Percentiles rank a stretch among this genome's conserved stretches.
These are phyloP conservation scores for Immersiella caudata DNA, from an alignment of 495 filamentous ascomycete species.

Conservation along the genomic window DNA sequence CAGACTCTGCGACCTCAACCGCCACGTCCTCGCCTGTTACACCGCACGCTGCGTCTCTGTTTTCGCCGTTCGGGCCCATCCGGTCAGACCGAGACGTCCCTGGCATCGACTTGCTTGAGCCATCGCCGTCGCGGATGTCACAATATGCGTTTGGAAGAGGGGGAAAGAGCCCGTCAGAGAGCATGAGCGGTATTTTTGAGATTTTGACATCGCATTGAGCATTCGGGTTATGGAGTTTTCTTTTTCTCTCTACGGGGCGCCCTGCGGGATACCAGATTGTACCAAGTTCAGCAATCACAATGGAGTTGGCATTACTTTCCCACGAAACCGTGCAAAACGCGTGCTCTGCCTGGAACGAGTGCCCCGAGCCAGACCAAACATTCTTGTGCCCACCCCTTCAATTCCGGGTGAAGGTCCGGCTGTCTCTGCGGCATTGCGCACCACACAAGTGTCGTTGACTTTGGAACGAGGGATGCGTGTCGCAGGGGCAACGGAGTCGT, in stretches of 20 bases:
- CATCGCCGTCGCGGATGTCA: conserved; percentile 31
- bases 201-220: conserved; percentile 33
- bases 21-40: conserved; percentile 37
- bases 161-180: conserved; percentile 26
- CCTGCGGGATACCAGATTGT: conserved; percentile 20
- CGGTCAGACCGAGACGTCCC: conserved; percentile 28
- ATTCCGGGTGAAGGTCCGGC: too few relatives aligned
- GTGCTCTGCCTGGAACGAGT: background rate
- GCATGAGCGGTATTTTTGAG: conserved; percentile 45
- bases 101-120: conserved; percentile 42
- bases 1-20: conserved; percentile 29
- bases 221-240: background rate
- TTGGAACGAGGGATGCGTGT: background rate
- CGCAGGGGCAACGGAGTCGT: background rate
- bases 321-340: background rate
- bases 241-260: conserved; percentile 12
- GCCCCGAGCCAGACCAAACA: background rate
- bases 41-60: conserved; percentile 25
- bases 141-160: conserved; percentile 23
- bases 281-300: conserved; percentile 20
- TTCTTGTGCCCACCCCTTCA: background rate
- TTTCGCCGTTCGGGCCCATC: conserved; percentile 29
- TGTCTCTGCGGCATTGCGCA: background rate
- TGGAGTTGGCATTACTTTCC: conserved; percentile 13
- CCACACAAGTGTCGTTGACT: background rate